Evolutionary conservation across 257 asterid species (phyloP).

Genomic region (Fraxinus pennsylvanica): DNA sequence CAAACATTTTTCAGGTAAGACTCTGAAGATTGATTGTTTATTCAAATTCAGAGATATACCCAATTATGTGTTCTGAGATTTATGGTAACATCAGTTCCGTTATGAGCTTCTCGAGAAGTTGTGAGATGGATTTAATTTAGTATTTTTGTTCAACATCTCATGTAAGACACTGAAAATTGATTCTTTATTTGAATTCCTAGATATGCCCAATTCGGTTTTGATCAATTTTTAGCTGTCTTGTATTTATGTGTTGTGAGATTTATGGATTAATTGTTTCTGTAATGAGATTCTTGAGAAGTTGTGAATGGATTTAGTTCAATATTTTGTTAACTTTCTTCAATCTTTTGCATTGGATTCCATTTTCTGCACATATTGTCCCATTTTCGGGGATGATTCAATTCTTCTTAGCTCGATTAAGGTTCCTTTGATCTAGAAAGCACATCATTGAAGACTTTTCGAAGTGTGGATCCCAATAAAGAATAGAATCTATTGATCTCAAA

Average conservation of each 20-base stretch:
- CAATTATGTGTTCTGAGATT: background rate
- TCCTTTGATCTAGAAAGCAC: background rate
- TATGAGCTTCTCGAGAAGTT: conserved; percentile 18
- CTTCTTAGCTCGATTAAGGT: background rate
- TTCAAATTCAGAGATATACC: background rate
- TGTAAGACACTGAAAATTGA: too few species aligned
- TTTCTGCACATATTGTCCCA: background rate
- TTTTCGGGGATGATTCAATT: background rate
- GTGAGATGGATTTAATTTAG: conserved; percentile 15
- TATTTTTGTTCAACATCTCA: too few species aligned
- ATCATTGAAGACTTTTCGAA: background rate
- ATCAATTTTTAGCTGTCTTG: too few species aligned
- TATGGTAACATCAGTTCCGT: background rate
- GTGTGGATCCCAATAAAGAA: background rate
- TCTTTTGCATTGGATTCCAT: background rate
- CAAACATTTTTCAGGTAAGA: too few species aligned
- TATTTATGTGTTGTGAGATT: too few species aligned
- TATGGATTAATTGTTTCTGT: too few species aligned
- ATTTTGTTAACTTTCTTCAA: background rate
- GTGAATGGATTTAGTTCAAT: too few species aligned
- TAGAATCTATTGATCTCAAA: background rate
- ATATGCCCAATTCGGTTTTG: too few species aligned
- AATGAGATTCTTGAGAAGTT: too few species aligned
- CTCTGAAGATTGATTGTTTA: conserved; percentile 10
- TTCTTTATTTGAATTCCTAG: too few species aligned